Conservation (phyloP, 2,329 filamentous ascomycete genomes). For the Fusarium sp. region DNA sequence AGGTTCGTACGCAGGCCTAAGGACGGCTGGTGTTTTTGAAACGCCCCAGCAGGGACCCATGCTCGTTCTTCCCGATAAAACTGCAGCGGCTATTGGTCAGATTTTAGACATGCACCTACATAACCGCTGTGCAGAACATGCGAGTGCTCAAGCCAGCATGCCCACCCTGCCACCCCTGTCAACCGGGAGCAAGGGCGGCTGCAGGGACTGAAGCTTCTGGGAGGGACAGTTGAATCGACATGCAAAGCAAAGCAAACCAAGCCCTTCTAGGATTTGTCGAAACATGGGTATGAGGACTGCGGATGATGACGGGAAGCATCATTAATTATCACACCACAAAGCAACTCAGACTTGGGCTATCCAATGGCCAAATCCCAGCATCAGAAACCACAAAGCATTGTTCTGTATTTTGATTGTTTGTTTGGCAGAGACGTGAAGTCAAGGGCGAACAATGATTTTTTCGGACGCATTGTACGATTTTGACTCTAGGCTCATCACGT, state of each 20-base stretch:
- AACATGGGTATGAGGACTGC: constrained; percentile 41
- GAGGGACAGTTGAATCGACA: constrained; percentile 35
- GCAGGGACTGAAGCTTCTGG: constrained; percentile 51
- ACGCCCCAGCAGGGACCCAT: constrained; percentile 50
- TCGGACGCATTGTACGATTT: neutral
- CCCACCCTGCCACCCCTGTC: constrained; percentile 47
- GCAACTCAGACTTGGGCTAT: constrained; percentile 14
- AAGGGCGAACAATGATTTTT: neutral
- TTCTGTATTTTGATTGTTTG: constrained; percentile 33
- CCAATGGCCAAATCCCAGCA: constrained; percentile 21
- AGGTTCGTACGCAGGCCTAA: constrained; percentile 33
- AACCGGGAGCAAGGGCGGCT: constrained; percentile 42
- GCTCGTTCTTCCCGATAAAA: constrained; percentile 43
- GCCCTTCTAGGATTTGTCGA: constrained; percentile 42
- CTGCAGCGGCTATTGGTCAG: constrained; percentile 52
- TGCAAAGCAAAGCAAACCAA: constrained; percentile 44
- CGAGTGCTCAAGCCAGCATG: constrained; percentile 56
- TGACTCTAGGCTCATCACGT: constrained; percentile 29
- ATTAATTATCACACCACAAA: constrained; percentile 41
- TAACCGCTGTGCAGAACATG: constrained; percentile 59
- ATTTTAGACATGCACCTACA: constrained; percentile 54
- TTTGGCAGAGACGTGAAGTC: constrained; percentile 21
- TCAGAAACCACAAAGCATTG: constrained; percentile 12
- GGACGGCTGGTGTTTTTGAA: constrained; percentile 49
- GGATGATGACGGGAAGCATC: constrained; percentile 44